A percentile compares a stretch with the other conserved stretches of the same genome.
Evolutionary conservation across 352 stramenopile species (phyloP).

Genomic region (Pythium insidiosum): DNA sequence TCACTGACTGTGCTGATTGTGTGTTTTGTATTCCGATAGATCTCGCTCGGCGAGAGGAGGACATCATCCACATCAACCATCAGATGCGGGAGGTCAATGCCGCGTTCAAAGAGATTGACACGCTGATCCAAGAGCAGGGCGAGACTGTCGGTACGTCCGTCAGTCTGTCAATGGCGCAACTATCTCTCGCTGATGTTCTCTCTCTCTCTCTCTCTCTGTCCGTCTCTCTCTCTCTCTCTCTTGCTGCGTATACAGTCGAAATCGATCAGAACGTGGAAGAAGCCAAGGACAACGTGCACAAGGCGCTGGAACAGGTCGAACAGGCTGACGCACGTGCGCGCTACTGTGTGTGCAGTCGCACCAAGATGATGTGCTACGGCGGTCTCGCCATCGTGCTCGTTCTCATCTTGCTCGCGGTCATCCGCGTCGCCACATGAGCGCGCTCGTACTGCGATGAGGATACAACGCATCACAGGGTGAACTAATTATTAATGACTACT

Average conservation of each 20-base stretch:
- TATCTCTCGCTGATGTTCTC: not conserved
- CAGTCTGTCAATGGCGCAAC: not conserved
- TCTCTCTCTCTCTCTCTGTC: not conserved
- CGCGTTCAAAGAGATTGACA: constrained; percentile 80
- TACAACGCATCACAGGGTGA: not conserved
- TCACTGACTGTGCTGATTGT: no score
- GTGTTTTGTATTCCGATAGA: no score
- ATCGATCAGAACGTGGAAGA: constrained; percentile 77
- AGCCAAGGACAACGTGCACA: constrained; percentile 67
- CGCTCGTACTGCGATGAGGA: not conserved
- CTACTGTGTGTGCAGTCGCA: constrained; percentile 62
- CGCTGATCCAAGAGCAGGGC: constrained; percentile 74
- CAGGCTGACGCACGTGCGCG: constrained; percentile 58
- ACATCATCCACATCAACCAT: constrained; percentile 87
- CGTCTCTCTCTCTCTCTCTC: not conserved
- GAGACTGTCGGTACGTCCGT: constrained; percentile 44
- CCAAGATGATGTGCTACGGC: constrained; percentile 63
- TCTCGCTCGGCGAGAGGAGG: constrained; percentile 67
- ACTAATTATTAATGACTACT: no score
- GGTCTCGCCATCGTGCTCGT: constrained; percentile 50
- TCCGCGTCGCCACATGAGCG: not conserved
- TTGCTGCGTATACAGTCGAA: constrained; percentile 68
- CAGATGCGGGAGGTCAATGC: constrained; percentile 81
- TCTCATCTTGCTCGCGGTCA: constrained; percentile 26
- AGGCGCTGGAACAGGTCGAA: constrained; percentile 57